phyloP scores from a whole-genome alignment of 164 flowering plant genomes.

The Stephania japonica region DNA sequence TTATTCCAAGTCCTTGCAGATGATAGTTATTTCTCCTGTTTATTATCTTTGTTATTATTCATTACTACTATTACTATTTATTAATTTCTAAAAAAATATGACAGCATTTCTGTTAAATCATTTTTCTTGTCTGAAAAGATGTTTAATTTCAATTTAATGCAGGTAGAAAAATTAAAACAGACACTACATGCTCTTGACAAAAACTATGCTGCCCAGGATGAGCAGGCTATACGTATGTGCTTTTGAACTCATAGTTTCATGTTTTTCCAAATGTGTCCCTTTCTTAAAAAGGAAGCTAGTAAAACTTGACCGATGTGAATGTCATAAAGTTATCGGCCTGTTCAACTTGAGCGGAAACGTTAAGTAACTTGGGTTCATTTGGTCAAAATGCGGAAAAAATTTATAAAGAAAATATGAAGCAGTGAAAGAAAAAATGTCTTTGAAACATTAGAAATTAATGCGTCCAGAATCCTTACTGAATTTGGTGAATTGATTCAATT shows the following conservation, averaged over 20 bases:
- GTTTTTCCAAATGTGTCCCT: no score
- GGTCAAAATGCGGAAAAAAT: not conserved
- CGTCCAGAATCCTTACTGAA: not conserved
- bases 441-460: not conserved
- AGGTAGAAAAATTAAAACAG: constrained; percentile 54
- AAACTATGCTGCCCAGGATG: constrained; percentile 68
- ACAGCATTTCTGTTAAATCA: not conserved
- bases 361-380: not conserved
- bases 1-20: not conserved
- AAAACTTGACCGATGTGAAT: not conserved
- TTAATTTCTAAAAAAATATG: no score
- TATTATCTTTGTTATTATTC: no score
- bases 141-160: constrained; percentile 12
- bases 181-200: constrained; percentile 53
- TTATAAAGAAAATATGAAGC: not conserved
- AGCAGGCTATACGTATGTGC: constrained; percentile 57
- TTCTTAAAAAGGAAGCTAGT: not conserved
- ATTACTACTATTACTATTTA: no score
- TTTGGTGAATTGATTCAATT: not conserved
- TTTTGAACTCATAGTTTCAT: not conserved
- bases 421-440: not conserved
- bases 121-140: not conserved
- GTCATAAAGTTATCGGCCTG: no score
- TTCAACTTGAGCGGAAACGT: not conserved
- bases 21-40: not conserved